These are phyloP conservation scores for Fraxinus sp. DNA, from an alignment of 305 asterid genomes.

Conservation along the genomic window DNA sequence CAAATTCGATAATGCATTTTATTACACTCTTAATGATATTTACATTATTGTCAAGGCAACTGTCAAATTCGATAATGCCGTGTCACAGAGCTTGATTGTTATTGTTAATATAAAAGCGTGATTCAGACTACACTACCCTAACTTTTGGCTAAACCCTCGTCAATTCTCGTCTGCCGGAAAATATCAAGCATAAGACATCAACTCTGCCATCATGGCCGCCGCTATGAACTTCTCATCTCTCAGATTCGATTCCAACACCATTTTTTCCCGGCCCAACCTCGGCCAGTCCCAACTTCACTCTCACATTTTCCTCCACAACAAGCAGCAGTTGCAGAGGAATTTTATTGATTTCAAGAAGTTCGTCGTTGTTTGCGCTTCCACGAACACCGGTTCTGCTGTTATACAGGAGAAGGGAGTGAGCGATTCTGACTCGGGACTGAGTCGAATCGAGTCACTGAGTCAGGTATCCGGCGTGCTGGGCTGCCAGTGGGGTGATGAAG, in stretches of 20 bases:
- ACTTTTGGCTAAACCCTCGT: not conserved
- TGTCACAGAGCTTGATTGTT: no score
- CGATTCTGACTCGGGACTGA: slow-evolving; percentile 28
- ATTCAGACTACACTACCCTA: not conserved
- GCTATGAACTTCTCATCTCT: slow-evolving; percentile 44
- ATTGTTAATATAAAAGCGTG: not conserved
- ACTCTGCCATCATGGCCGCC: slow-evolving; percentile 6
- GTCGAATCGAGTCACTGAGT: slow-evolving; percentile 73
- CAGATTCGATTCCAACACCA: slow-evolving; percentile 25
- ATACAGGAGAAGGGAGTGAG: slow-evolving; percentile 28
- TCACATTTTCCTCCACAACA: slow-evolving; percentile 23
- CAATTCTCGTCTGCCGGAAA: not conserved
- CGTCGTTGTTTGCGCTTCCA: slow-evolving; percentile 35
- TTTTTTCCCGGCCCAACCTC: slow-evolving; percentile 32
- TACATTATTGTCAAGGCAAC: no score
- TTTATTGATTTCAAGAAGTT: slow-evolving; percentile 2
- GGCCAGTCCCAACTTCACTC: slow-evolving; percentile 22
- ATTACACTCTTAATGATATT: no score
- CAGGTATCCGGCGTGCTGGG: slow-evolving; percentile 96
- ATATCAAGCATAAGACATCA: not conserved
- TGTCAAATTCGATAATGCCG: no score
- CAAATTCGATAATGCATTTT: no score
- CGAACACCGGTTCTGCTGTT: slow-evolving; percentile 35
- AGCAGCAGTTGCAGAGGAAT: slow-evolving; percentile 12
- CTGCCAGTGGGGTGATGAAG: slow-evolving; percentile 99